Conservation (phyloP, 2,329 filamentous ascomycete genomes). For the Fusarium pseudonygamai region DNA sequence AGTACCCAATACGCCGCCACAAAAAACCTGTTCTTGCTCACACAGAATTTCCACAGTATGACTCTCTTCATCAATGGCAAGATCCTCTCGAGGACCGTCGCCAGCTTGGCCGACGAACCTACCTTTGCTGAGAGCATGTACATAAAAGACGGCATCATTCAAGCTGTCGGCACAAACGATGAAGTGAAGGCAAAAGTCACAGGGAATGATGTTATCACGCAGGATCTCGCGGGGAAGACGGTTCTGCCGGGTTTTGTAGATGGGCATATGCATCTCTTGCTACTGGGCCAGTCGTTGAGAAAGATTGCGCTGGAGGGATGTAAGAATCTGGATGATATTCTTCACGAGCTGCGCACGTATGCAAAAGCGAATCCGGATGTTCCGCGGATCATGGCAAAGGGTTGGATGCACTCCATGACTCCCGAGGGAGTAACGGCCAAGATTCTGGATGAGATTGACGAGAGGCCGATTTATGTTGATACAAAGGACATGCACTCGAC, state of each 20-base stretch:
- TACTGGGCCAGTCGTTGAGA: constrained; percentile 62
- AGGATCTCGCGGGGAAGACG: constrained; percentile 47
- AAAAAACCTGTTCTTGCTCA: neutral
- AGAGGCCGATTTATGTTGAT: constrained; percentile 65
- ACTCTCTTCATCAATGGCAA: constrained; percentile 44
- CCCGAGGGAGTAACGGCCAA: constrained; percentile 55
- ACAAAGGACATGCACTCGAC: constrained; percentile 66
- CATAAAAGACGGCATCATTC: constrained; percentile 48
- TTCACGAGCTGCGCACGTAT: constrained; percentile 55
- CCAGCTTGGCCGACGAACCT: constrained; percentile 38
- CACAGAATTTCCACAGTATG: neutral
- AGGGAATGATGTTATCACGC: constrained; percentile 10
- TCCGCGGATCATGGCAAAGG: constrained; percentile 61
- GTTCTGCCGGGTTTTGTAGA: constrained; percentile 67
- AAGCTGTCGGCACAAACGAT: constrained; percentile 46
- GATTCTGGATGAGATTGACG: constrained; percentile 61
- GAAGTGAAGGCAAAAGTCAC: constrained; percentile 40
- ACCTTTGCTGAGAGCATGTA: constrained; percentile 48
- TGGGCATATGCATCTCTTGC: constrained; percentile 65
- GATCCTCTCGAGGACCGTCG: constrained; percentile 40
- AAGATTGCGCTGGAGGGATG: constrained; percentile 62
- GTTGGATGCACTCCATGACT: constrained; percentile 65
- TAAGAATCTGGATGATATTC: constrained; percentile 60
- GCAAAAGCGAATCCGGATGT: constrained; percentile 58
- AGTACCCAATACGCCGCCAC: neutral